Evolutionary conservation across 768 basidiomycete species (phyloP), one percentile per base, ranked within the genome.

Genomic region (Pleurotus cornucopiae): DNA sequence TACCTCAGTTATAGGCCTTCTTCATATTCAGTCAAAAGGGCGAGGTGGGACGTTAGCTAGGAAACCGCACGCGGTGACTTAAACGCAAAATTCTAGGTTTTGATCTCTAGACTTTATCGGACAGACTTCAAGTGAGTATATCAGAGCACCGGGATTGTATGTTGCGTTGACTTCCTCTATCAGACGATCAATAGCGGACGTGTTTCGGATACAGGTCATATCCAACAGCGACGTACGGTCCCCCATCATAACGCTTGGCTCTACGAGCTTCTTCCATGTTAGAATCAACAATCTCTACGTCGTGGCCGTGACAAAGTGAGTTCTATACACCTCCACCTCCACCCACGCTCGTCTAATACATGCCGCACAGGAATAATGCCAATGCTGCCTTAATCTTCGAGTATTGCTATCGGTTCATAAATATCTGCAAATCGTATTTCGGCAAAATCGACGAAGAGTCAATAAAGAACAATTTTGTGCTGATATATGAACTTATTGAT

Each of bases 1-100:
- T 54, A 57, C 34, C 5, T 25, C 23, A 57, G 47, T 12, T 4
- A 7, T 54, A 98, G 95, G 95, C 91, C 47, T 98, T 98, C 84
- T 98, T 98, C 73, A 93, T 98, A 57, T 97, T 98, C 80, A 99
- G 98, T 68, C 94, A 95, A 72, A 98, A 98, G 72, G 97, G 97
- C 71, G 97, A 98, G 83, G 96, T 94, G 55, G 40, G 82, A 67
- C 47, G 38, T 53, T 46, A 47, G 20, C 26, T 40, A 9, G 23
- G 18, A 5, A 16, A 11, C 7, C n/a, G 46, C 14, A 25, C 21
- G 13, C 16, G 6, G 9, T 44, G 47, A 46, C 13, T 40, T 39
- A 55, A 58, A 26, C 18, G 56, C 54, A 55, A 48, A 39, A 34
- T 30, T 54, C 38, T 64, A 95, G 93, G 91, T 98, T 64, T 81